Evolutionary conservation across 225 moss, liverwort and hornwort genomes (phyloP), one percentile per base, ranked within the genome.

Genomic region (Bryum argenteum): DNA sequence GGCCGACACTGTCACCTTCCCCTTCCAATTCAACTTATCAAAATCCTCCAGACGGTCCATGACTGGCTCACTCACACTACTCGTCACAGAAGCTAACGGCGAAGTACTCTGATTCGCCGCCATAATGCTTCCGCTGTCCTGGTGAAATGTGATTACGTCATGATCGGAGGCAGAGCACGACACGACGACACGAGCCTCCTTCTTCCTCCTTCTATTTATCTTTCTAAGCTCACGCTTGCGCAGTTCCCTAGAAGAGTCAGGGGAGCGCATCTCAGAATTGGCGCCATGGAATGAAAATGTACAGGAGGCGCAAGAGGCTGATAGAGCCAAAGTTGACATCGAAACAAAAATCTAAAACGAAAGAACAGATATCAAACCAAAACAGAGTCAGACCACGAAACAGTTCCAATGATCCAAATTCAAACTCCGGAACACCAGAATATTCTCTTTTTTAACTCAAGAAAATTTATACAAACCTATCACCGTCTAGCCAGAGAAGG

Each of bases 1-100:
- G 38, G 79, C 74, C 10, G 82, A 77, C 39, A 70, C 68, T 1
- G 67, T 59, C 60, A 69, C 61, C 77, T 82, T 87, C n/a, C 84
- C 87, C 65, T 77, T 82, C 84, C 71, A 81, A 54, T 79, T 62
- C 79, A 87, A 51, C 71, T 74, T 62, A 12, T 79, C 64, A 11
- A 87, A 87, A 58, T 62, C 45, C 38, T 81, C 52, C 24, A 87
- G 0, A 0, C 79, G 74, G 21, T 87, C 79, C 57, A 76, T 55
- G 40, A 87, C 44, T 11, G 83, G 79, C 61, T 71, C 67, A 71
- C 83, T 79, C 71, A 84, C 81, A 40, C 70, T 68, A 54, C 76
- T 75, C 20, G 24, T 63, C 6, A 72, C 61, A 26, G 78, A 53
- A 10, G 79, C 81, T 6, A 77, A 9, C 33, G 78, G 74, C 19